phyloP scores from a whole-genome alignment of 1,284 basidiomycete species.

The Irpex sp. region DNA sequence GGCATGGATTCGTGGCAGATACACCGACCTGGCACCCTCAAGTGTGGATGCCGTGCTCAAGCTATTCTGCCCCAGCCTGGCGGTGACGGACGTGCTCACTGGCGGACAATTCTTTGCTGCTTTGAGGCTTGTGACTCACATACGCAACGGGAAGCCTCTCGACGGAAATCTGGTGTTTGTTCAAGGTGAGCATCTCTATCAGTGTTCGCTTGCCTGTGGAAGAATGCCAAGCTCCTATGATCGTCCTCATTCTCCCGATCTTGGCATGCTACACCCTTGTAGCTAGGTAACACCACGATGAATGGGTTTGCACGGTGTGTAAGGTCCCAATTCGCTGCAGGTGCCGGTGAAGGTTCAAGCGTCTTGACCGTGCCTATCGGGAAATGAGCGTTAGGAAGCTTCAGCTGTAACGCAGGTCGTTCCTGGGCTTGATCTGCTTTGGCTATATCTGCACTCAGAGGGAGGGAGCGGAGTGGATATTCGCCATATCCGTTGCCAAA shows the following conservation, averaged over 20 bases:
- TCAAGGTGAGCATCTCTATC: slow-evolving; percentile 47
- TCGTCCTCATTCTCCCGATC: background rate
- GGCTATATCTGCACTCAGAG: background rate
- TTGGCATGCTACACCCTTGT: background rate
- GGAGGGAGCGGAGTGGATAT: background rate
- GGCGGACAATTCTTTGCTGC: slow-evolving; percentile 77
- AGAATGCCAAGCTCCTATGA: background rate
- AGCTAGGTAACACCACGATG: background rate
- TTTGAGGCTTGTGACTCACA: slow-evolving; percentile 60
- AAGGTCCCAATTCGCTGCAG: background rate
- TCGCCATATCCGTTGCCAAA: background rate
- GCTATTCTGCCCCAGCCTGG: slow-evolving; percentile 53
- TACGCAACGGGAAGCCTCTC: slow-evolving; percentile 52
- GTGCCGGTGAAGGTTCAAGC: background rate
- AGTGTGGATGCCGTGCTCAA: slow-evolving; percentile 63
- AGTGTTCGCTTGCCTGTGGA: background rate
- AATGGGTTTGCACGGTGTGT: background rate
- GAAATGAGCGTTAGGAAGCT: background rate
- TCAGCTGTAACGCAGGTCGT: background rate
- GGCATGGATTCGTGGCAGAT: slow-evolving; percentile 72
- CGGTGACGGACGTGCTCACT: slow-evolving; percentile 46
- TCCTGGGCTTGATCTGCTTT: background rate
- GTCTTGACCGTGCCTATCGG: background rate
- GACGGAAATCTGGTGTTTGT: slow-evolving; percentile 65
- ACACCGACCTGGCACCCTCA: slow-evolving; percentile 45